These are phyloP conservation scores for Sphenostylis stenocarpa DNA, from an alignment of 306 rosid species.

Conservation along the genomic window DNA sequence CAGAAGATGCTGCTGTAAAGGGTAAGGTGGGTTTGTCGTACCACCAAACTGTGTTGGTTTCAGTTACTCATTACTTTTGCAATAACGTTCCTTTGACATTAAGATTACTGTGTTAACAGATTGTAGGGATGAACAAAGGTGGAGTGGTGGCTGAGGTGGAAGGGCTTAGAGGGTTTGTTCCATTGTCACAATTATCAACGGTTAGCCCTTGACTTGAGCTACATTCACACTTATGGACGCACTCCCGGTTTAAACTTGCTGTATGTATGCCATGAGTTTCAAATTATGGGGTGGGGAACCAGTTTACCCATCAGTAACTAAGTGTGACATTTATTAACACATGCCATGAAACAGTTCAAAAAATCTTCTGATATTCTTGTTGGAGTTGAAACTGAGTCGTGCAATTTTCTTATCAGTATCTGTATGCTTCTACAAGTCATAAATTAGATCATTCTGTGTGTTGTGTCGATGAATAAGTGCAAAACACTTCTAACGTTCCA, in stretches of 20 bases:
- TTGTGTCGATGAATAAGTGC: background rate
- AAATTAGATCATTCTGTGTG: background rate
- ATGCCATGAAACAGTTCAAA: background rate
- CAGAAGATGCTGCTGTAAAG: conserved; percentile 76
- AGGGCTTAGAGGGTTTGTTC: conserved; percentile 93
- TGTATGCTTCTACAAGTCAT: no score
- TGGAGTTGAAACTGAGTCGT: background rate
- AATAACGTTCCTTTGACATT: conserved; percentile 3
- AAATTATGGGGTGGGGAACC: conserved; percentile 1
- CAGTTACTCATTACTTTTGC: background rate
- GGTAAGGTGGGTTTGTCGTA: conserved; percentile 73
- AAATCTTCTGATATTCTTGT: background rate
- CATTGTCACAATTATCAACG: conserved; percentile 90
- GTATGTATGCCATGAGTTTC: conserved; percentile 3
- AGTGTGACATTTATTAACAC: no score
- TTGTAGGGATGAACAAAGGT: conserved; percentile 82
- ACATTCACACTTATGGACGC: conserved; percentile 15
- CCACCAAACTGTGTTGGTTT: background rate
- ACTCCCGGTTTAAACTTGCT: background rate
- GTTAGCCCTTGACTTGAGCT: conserved; percentile 50
- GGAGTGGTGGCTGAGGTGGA: conserved; percentile 93
- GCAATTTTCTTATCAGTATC: background rate
- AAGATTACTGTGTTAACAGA: conserved; percentile 44
- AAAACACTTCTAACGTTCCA: background rate
- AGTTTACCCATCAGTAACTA: no score